Base-by-base conservation (phyloP, 1,284 basidiomycete species). In the Mycosarcoma mackinlayi region DNA sequence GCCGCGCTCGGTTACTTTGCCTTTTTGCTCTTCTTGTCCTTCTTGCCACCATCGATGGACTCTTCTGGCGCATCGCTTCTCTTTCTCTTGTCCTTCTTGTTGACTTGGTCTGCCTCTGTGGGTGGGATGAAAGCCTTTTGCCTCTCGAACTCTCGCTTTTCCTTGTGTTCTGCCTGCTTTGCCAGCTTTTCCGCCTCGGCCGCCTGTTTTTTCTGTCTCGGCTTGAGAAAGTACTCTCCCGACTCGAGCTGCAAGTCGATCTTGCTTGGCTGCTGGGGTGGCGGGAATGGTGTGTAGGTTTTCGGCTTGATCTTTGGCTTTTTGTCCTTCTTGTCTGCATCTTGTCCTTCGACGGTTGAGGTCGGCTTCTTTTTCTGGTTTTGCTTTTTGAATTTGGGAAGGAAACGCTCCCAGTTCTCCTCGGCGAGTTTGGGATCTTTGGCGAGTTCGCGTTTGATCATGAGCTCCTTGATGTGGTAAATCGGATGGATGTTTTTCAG, bases 401-500 rank as follows among this genome's bases (percentile, higher is more conserved):
- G 86, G 86, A 98, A 99, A 6, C 96, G 89, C 70, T 98, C 95
- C 96, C 96, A 99, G 25, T 90, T 92, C 82, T 98, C 94, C 19
- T 86, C 89, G 0, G 91, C 93, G 8, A 99, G 88, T 80, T 97
- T 95, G 4, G 96, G 95, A 80, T 99, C 96, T 85, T 98, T 98
- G 14, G 95, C 94, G 6, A 99, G 87, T 84, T 99, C 96, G 45
- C 95, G 90, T 62, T 93, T 91, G 79, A 99, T 95, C 96, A 99
- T 99, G 44, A 99, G 87, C 85, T 98, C 96, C 84, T 99, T 99
- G 85, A 99, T 99, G 73, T 94, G 90, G 83, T 99, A 99, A 81
- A 99, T 98, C 3, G 96, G 96, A 81, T 99, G 96, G 49, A 98
- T 91, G 81, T 99, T 99, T 85, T 92, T 95, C 93, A 99, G 96